Evolutionary conservation across 805 yeast species (phyloP).

Genomic region (Wickerhamiella allomyrinae): DNA sequence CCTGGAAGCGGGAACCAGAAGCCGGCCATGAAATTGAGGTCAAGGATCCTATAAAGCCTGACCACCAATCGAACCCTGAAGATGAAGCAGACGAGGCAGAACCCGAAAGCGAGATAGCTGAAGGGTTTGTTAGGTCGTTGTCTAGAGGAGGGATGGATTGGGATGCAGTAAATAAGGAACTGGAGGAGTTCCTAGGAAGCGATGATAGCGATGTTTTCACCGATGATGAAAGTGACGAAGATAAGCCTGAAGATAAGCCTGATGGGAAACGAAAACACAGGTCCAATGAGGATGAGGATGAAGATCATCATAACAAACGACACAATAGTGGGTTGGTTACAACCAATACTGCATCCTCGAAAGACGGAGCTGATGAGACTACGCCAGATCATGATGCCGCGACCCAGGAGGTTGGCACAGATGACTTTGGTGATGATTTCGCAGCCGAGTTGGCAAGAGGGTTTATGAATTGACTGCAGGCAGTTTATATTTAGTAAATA

Average conservation of each 20-base stretch:
- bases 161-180: conserved; percentile 38
- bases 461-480: conserved; percentile 5
- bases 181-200: conserved; percentile 34
- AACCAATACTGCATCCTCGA: conserved; percentile 1
- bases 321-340: neutral
- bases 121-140: conserved; percentile 23
- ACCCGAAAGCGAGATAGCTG: conserved; percentile 32
- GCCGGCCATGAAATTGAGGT: conserved; percentile 40
- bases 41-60: conserved; percentile 31
- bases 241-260: conserved; percentile 3
- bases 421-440: conserved; percentile 16
- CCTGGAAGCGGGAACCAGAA: conserved; percentile 62
- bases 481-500: too few relatives aligned
- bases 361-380: too few relatives aligned
- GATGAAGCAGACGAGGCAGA: conserved; percentile 29
- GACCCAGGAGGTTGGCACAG: conserved; percentile 2
- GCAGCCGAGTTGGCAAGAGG: conserved; percentile 21
- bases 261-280: neutral
- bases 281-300: neutral
- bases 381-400: neutral
- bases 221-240: conserved; percentile 8
- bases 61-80: conserved; percentile 28
- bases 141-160: conserved; percentile 30
- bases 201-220: conserved; percentile 20
- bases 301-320: neutral